A percentile compares a stretch with the other conserved stretches of the same genome.
These are phyloP conservation scores for Athelia psychrophila DNA, from an alignment of 1,284 basidiomycete species.

Conservation along the genomic window DNA sequence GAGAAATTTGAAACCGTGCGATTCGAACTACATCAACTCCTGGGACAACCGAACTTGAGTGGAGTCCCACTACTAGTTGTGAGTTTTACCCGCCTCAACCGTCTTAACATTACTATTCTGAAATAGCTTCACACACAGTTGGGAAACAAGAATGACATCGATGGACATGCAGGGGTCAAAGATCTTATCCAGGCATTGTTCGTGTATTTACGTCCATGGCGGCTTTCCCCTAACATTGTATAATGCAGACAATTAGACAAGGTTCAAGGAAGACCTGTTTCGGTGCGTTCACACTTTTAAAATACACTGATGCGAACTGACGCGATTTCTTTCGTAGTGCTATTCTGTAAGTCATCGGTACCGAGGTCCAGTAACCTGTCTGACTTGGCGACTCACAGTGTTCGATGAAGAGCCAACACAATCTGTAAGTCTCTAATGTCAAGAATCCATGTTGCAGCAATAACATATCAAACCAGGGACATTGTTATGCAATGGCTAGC, in stretches of 20 bases:
- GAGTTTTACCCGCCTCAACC: constrained; percentile 19
- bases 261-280: constrained; percentile 82
- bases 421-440: constrained; percentile 54
- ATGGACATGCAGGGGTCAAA: constrained; percentile 77
- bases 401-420: constrained; percentile 94
- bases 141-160: constrained; percentile 95
- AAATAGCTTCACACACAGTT: constrained; percentile 42
- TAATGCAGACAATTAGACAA: constrained; percentile 69
- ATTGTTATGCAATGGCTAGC: constrained; percentile 75
- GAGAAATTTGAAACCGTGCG: constrained; percentile 85
- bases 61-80: constrained; percentile 90
- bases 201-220: constrained; percentile 23
- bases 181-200: constrained; percentile 85
- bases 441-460: not conserved
- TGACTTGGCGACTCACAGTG: constrained; percentile 45
- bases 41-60: constrained; percentile 69
- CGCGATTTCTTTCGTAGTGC: constrained; percentile 44
- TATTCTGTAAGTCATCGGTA: constrained; percentile 60
- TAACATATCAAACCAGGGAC: constrained; percentile 40
- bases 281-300: constrained; percentile 51
- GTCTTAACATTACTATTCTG: not conserved
- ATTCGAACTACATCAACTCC: constrained; percentile 87
- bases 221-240: constrained; percentile 1
- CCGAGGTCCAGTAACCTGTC: constrained; percentile 10
- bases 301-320: constrained; percentile 1